Conservation (phyloP, 1,139 yeast genomes). For the Saccharomyces hybrid region DNA sequence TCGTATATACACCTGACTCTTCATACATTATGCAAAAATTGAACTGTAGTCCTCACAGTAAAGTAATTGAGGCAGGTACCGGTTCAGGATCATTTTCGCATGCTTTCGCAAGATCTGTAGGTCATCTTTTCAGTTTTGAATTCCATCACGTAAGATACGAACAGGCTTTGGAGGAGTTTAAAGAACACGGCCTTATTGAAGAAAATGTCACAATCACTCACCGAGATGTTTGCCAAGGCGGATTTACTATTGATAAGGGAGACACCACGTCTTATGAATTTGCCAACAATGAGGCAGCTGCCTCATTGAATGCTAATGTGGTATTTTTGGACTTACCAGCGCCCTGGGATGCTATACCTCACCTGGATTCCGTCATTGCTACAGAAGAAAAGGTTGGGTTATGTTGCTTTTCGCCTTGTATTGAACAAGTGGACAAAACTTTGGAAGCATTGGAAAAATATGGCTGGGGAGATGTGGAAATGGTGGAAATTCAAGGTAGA, state of each 20-base stretch:
- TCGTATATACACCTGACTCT: conserved; percentile 93
- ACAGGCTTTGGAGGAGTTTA: conserved; percentile 74
- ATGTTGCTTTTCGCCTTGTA: conserved; percentile 96
- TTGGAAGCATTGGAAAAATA: conserved; percentile 61
- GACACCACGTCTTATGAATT: conserved; percentile 31
- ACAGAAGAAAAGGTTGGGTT: conserved; percentile 49
- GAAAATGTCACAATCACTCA: conserved; percentile 60
- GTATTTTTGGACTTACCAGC: conserved; percentile 90
- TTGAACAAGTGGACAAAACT: conserved; percentile 89
- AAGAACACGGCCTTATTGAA: conserved; percentile 54
- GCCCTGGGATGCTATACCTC: conserved; percentile 94
- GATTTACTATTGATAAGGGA: conserved; percentile 50
- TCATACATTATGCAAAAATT: conserved; percentile 81
- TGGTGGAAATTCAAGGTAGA: conserved; percentile 83
- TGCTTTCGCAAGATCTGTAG: conserved; percentile 80
- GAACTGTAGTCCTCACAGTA: conserved; percentile 62
- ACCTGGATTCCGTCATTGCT: conserved; percentile 55
- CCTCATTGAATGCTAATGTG: conserved; percentile 50
- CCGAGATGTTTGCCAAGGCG: conserved; percentile 85
- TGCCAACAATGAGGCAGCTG: conserved; percentile 19
- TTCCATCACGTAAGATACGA: conserved; percentile 77
- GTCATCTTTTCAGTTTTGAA: conserved; percentile 75
- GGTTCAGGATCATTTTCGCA: conserved; percentile 96
- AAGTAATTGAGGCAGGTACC: conserved; percentile 94
- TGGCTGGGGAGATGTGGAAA: conserved; percentile 87